phyloP scores from a whole-genome alignment of 371 early-diverging fungal species.

The Mucor saturninus region DNA sequence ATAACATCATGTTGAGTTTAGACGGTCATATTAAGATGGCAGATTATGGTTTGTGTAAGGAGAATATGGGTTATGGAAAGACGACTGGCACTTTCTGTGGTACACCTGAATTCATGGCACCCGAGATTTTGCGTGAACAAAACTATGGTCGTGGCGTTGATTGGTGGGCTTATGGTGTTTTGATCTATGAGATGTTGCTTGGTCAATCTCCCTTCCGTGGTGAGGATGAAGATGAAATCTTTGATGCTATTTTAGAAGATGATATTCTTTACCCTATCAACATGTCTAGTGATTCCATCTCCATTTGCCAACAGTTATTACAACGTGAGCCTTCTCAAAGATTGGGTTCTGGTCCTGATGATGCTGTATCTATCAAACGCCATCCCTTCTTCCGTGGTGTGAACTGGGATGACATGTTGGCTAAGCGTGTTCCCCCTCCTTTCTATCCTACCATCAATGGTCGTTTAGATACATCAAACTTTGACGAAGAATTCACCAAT shows the following conservation, averaged over 20 bases:
- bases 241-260: slow-evolving; percentile 91
- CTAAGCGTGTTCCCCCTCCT: slow-evolving; percentile 83
- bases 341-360: slow-evolving; percentile 81
- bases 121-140: slow-evolving; percentile 95
- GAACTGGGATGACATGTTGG: slow-evolving; percentile 90
- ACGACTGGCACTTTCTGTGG: slow-evolving; percentile 96
- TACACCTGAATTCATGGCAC: slow-evolving; percentile 99
- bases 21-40: slow-evolving; percentile 98
- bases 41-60: slow-evolving; percentile 98
- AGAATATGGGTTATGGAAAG: slow-evolving; percentile 85
- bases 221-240: slow-evolving; percentile 94
- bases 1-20: slow-evolving; percentile 92
- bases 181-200: slow-evolving; percentile 97
- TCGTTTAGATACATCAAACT: slow-evolving; percentile 91
- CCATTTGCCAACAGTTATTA: slow-evolving; percentile 84
- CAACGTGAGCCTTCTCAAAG: slow-evolving; percentile 88
- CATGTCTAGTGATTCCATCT: slow-evolving; percentile 88
- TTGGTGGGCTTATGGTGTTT: slow-evolving; percentile 99
- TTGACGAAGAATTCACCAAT: slow-evolving; percentile 93
- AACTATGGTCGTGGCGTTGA: slow-evolving; percentile 94
- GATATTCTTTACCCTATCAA: slow-evolving; percentile 90
- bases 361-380: slow-evolving; percentile 88
- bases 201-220: slow-evolving; percentile 94
- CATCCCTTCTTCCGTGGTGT: slow-evolving; percentile 94
- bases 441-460: slow-evolving; percentile 84